Evolutionary conservation across 371 early-diverging fungal genomes (phyloP).

Genomic region (Mucor plumbeus): DNA sequence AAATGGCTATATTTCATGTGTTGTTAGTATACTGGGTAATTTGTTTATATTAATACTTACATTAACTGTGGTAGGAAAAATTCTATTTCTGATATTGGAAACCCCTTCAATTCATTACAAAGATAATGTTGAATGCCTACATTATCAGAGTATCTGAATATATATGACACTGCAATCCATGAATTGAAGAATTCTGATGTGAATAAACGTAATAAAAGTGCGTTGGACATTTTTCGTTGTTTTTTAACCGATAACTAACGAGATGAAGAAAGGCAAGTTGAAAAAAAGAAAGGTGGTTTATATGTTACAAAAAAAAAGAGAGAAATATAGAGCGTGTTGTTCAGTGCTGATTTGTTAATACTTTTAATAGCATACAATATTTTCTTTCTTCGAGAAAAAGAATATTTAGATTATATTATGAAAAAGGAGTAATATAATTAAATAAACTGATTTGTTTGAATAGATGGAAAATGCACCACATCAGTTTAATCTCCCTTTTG

Average conservation of each 20-base stretch:
- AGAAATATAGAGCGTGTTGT: background rate
- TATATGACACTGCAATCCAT: constrained; percentile 90
- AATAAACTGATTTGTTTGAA: constrained; percentile 9
- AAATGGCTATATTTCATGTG: constrained; percentile 63
- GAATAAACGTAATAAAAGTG: constrained; percentile 77
- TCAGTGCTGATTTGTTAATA: background rate
- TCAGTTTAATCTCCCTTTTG: background rate
- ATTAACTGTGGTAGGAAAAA: constrained; percentile 89
- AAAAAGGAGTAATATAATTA: constrained; percentile 7
- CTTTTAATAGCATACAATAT: background rate
- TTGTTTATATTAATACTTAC: constrained; percentile 44
- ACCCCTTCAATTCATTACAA: constrained; percentile 82
- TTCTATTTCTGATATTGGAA: constrained; percentile 75
- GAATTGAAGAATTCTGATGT: constrained; percentile 90
- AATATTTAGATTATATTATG: background rate
- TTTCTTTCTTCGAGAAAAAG: background rate
- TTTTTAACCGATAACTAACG: background rate
- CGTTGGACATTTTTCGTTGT: constrained; percentile 41
- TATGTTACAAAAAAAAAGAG: background rate
- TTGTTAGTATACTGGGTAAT: background rate
- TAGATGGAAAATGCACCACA: constrained; percentile 1
- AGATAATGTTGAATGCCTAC: constrained; percentile 94
- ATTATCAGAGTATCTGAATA: constrained; percentile 81
- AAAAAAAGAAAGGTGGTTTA: constrained; percentile 4
- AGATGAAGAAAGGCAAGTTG: background rate